Base-by-base conservation (phyloP, 495 filamentous ascomycete species). In the Aspergillus asperescens region DNA sequence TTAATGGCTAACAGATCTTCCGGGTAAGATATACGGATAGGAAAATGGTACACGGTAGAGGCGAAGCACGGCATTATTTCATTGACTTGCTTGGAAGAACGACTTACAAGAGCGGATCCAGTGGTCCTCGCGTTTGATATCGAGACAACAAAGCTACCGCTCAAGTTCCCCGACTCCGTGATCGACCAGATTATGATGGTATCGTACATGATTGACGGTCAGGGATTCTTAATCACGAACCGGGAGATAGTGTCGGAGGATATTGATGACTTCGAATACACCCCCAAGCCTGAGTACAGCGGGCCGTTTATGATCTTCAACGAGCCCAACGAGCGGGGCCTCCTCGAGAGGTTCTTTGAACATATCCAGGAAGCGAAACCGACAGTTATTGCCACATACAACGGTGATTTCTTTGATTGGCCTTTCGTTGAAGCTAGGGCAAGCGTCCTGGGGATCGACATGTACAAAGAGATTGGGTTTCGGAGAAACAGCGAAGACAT, bases 321-420 rank as follows among this genome's bases (percentile, higher is more conserved):
- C 62, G 93, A 99, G 63, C 88, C 92, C 3, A 85, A 97, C 64
- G 93, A 98, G 69, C 90, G 90, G 62, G 82, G 72, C 0, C 69
- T 96, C 0, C 68, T 99, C 13, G 90, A 97, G 57, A 80, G 94
- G 25, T 99, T 99, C 67, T 97, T 97, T 58, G 78, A 88, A 15
- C 91, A 96, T 60, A 87, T 99, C 65, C 97, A 97, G 64, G 88
- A 94, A 65, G 89, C 90, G 3, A 83, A 87, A 48, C 93, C 93
- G 1, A 96, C 90, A 0, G 90, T 99, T 13, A 96, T 99, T 62
- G 93, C 91, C 13, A 96, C 94, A 4, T 99, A 99, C 77, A 99
- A 99, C 86, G 93, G 93, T 68, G 93, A 99, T 77, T 99, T 97
- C 60, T 99, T 99, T 82, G 93, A 99, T 81, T 99, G 93, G 93